These are phyloP conservation scores for Carex littledalei DNA, from an alignment of 176 grass and related monocot genomes.

Conservation along the genomic window DNA sequence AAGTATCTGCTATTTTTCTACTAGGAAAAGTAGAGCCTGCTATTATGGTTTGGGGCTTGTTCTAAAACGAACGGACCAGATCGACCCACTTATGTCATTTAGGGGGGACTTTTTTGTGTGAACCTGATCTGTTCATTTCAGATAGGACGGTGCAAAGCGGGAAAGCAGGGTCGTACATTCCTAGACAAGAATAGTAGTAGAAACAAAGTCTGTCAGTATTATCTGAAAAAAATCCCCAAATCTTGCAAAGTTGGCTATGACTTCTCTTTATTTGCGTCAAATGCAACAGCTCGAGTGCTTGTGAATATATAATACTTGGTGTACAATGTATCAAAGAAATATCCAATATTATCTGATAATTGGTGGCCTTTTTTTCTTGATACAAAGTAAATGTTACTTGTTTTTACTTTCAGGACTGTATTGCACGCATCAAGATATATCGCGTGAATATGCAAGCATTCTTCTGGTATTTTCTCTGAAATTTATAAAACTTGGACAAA, in stretches of 20 bases:
- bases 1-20: neutral
- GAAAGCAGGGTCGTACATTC: neutral
- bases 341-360: neutral
- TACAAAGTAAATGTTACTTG: neutral
- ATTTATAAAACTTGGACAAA: neutral
- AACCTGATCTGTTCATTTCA: neutral
- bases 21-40: neutral
- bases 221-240: neutral
- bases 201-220: neutral
- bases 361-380: neutral
- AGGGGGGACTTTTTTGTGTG: neutral
- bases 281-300: slow-evolving; percentile 21
- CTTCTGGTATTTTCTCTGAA: slow-evolving; percentile 60
- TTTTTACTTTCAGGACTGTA: slow-evolving; percentile 64
- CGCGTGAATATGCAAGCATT: slow-evolving; percentile 94
- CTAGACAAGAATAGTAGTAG: neutral
- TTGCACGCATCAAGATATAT: slow-evolving; percentile 99
- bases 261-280: neutral
- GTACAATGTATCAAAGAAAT: neutral
- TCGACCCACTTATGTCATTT: neutral
- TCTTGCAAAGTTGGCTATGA: neutral
- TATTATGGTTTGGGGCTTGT: neutral
- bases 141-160: neutral
- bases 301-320: neutral
- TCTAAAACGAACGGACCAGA: neutral